Base-by-base conservation (phyloP, 169 alveolate genomes). In the Plasmodium billcollinsi region DNA sequence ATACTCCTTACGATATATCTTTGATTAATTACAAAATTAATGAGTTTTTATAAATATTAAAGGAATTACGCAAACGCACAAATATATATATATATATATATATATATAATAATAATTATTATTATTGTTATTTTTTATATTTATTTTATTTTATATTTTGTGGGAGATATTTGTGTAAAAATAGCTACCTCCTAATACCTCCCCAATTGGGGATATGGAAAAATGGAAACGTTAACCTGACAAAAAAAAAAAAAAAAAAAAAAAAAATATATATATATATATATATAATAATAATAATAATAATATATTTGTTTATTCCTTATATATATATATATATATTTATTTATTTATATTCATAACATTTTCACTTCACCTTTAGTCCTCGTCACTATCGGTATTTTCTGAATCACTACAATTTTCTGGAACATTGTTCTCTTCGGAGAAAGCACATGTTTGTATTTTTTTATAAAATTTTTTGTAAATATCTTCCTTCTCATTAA, bases 321-420 rank as follows among this genome's bases (percentile, higher is more conserved):
- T 5, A 24, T 24, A 24, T 24, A 24, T 24, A 24, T 24, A 24
- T 24, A 24, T 24, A 24, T 24, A 24, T 24, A 24, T 24, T 24
- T 24, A 24, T 2, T 33, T 33, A 33, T 33, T 4, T 33, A 3
- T 33, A 33, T 33, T 33, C 8, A 33, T 1, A 5, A 33, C 45
- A 33, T 5, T 33, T 33, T 33, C 45, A 6, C 11, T 4, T 39
- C 21, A 7, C 14, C 43, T 29, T 12, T n/a, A 14, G 3, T 70
- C 89, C 45, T 78, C 89, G 12, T 78, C 89, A 52, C 89, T 78
- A 56, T 78, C 89, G 1, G 89, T 78, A 26, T 43, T 49, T 21
- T 78, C 89, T 8, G 89, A 78, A 3, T 78, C 89, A 15, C 78
- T 65, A 29, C 50, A n/a, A 7, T 54, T 78, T 70, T 78, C 59